Evolutionary conservation across 306 rosid genomes (phyloP), one percentile per base, ranked within the genome.

Genomic region (Casuarina equisetifolia): DNA sequence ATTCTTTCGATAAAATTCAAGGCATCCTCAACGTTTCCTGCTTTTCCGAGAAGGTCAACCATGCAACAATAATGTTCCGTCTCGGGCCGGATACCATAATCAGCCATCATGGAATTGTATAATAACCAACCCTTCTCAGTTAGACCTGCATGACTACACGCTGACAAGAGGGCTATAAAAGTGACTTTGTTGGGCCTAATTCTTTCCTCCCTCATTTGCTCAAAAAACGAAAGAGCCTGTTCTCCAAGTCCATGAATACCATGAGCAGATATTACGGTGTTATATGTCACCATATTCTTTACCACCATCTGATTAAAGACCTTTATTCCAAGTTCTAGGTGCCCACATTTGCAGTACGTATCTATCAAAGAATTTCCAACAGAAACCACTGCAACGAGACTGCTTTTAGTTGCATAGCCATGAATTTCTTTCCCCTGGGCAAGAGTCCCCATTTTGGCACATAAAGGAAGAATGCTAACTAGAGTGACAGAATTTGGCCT

Each of bases 371-470:
- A 84, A 53, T 86, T 84, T 63, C 82, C 87, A 54, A 86, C 75
- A 4, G 78, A 76, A 76, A 62, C 62, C 46, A 70, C 76, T 63
- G 20, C 74, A 49, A 57, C 78, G 58, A 81, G 40, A 39, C 79
- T 73, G 59, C 79, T 86, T 82, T 66, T 81, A 12, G 73, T 86
- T 59, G 82, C 87, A 70, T 86, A 82, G 66, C 87, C 77, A 76
- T 86, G 90, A 44, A 86, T 81, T 79, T 86, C 86, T 82, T 86
- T 84, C 63, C 85, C 90, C 68, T 76, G 82, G 49, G 84, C 76
- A 63, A 81, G 57, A 69, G 84, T 79, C 52, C 87, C 87, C 70
- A 79, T 40, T 62, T 76, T 82, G 71, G 86, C 79, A 82, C 87
- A 86, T 49, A 84, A 53, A 48, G 90, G 87, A 86, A 86, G 87